Base-by-base conservation (phyloP, 2,329 filamentous ascomycete genomes). In the Aureobasidium pullulans region DNA sequence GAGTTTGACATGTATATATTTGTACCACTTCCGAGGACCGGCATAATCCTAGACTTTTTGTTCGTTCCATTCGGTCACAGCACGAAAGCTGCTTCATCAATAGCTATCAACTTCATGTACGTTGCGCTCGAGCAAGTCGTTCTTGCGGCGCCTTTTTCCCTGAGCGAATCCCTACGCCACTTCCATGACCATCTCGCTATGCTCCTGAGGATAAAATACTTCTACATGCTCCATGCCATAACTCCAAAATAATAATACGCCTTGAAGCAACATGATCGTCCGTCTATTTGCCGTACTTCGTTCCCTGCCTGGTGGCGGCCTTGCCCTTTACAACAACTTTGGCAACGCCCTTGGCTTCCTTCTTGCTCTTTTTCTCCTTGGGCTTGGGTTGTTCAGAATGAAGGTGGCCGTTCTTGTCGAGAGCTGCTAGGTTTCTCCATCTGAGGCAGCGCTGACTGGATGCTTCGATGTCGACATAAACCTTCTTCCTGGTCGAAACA, bases 401-500 rank as follows among this genome's bases (percentile, higher is more conserved):
- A 6, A 71, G 40, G 44, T 70, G 68, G 15, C 66, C 67, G 13
- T 64, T 42, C 57, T 71, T 64, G 32, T 66, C 64, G 10, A 61
- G 28, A 9, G 52, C 46, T 37, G 29, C 28, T 16, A 75, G 79
- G 67, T 89, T 90, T 60, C 76, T 79, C 87, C 87, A 90, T 36
- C 76, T 76, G 47, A 88, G 72, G 68, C 86, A 89, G 54, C 83
- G 78, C 48, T 84, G 79, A 65, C 74, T 72, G n/a, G 73, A 72
- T 34, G 76, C 77, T 13, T 81, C 77, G 52, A 79, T 74, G 57
- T 82, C 80, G 46, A 79, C 75, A 42, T 84, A 78, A 0, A 80
- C 79, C 70, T 85, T 87, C 31, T 79, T 82, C 8, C 86, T 79
- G 2, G 85, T 88, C 32, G 81, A 82, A 67, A 87, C 79, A 19